A percentile compares a stretch with the other conserved stretches of the same genome.
Conservation (phyloP, 306 rosid genomes). For the Macrotyloma uniflorum region DNA sequence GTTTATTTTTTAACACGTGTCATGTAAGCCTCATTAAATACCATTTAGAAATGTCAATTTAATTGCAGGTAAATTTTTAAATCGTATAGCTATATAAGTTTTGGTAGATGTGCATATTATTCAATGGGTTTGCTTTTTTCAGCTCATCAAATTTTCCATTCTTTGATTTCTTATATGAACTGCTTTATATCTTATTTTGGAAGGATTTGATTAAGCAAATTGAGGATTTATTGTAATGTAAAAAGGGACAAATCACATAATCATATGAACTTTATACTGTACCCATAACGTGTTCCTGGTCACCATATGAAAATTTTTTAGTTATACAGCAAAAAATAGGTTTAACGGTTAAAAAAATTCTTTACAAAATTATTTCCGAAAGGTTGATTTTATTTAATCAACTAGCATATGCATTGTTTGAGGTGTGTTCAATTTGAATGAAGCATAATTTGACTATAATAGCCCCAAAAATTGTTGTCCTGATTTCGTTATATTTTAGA, state of each 20-base stretch:
- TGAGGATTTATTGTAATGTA: neutral
- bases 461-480: neutral
- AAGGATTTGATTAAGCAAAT: neutral
- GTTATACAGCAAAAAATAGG: neutral
- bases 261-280: neutral
- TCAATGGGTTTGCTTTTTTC: constrained; percentile 3
- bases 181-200: neutral
- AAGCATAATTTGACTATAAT: neutral
- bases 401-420: neutral
- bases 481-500: neutral
- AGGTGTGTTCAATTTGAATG: neutral
- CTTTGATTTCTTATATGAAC: neutral
- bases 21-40: neutral
- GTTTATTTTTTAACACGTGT: neutral
- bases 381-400: neutral
- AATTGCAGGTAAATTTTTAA: neutral
- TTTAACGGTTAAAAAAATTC: neutral
- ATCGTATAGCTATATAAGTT: neutral
- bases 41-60: neutral
- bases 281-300: neutral
- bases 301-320: neutral
- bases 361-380: neutral
- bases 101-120: neutral
- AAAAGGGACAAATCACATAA: neutral
- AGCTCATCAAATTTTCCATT: neutral